These are phyloP conservation scores for Ustilago crameri DNA, from an alignment of 1,284 basidiomycete genomes.

Conservation along the genomic window DNA sequence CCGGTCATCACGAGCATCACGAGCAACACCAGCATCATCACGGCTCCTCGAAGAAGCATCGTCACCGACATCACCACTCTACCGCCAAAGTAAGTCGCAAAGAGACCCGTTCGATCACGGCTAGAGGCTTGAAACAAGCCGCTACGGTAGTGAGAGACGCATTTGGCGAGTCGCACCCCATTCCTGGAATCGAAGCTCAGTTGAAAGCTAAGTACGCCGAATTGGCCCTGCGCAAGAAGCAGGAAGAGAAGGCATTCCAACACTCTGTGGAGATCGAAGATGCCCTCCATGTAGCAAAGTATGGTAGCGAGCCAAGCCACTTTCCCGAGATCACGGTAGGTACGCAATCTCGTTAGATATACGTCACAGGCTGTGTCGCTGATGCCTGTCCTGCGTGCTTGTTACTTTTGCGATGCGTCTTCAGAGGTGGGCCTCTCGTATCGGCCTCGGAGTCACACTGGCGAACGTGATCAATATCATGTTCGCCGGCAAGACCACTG, in stretches of 20 bases:
- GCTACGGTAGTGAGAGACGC: neutral
- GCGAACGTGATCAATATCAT: conserved; percentile 33
- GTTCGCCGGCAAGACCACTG: conserved; percentile 33
- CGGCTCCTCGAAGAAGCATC: neutral
- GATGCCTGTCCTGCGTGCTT: neutral
- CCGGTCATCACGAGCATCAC: too few relatives aligned
- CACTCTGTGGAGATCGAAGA: conserved; percentile 23
- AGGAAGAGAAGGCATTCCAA: neutral
- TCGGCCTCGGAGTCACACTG: conserved; percentile 22
- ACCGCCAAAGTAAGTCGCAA: neutral
- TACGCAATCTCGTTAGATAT: neutral
- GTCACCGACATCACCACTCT: conserved; percentile 1
- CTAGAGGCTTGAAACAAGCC: neutral
- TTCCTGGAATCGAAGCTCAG: neutral
- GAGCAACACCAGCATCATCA: neutral
- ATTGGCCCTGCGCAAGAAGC: neutral
- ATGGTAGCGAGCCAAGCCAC: conserved; percentile 26
- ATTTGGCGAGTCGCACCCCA: neutral
- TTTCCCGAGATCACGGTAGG: conserved; percentile 35
- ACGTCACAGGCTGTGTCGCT: neutral
- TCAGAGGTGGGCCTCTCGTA: conserved; percentile 12
- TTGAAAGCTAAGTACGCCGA: neutral
- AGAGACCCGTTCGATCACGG: neutral
- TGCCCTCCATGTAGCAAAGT: conserved; percentile 20
- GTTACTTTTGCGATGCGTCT: neutral